phyloP scores from a whole-genome alignment of 75 land plant species.

The Picea glauca region DNA sequence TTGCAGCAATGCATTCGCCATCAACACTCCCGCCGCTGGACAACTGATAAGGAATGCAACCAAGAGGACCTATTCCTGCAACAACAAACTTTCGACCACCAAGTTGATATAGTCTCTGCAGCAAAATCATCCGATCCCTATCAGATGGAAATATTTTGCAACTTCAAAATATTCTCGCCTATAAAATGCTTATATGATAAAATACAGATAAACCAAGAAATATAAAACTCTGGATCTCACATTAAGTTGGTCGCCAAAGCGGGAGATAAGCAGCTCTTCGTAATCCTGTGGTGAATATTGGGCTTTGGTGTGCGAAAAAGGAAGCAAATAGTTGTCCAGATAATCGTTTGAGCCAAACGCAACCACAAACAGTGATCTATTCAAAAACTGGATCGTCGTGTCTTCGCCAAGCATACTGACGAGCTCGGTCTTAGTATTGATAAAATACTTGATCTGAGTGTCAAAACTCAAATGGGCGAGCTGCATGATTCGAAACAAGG shows the following conservation, averaged over 20 bases:
- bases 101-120: slow-evolving; percentile 25
- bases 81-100: slow-evolving; percentile 32
- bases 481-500: slow-evolving; percentile 5
- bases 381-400: slow-evolving; percentile 12
- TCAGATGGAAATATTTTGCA: too few relatives aligned
- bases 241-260: slow-evolving; percentile 14
- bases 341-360: slow-evolving; percentile 36
- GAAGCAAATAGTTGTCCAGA: slow-evolving; percentile 40
- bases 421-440: slow-evolving; percentile 7
- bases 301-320: slow-evolving; percentile 8
- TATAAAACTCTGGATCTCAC: not conserved
- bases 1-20: slow-evolving; percentile 3
- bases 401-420: slow-evolving; percentile 4
- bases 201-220: too few relatives aligned
- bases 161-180: too few relatives aligned
- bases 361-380: slow-evolving; percentile 17
- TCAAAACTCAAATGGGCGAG: slow-evolving; percentile 25
- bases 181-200: too few relatives aligned
- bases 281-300: slow-evolving; percentile 20
- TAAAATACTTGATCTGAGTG: slow-evolving; percentile 23
- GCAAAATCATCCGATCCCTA: too few relatives aligned
- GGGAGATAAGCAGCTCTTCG: slow-evolving; percentile 12
- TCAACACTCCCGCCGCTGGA: not conserved
- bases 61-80: slow-evolving; percentile 22
- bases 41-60: slow-evolving; percentile 38